Evolutionary conservation across 2,329 filamentous ascomycete genomes (phyloP).

Genomic region (Venturia carpophila): DNA sequence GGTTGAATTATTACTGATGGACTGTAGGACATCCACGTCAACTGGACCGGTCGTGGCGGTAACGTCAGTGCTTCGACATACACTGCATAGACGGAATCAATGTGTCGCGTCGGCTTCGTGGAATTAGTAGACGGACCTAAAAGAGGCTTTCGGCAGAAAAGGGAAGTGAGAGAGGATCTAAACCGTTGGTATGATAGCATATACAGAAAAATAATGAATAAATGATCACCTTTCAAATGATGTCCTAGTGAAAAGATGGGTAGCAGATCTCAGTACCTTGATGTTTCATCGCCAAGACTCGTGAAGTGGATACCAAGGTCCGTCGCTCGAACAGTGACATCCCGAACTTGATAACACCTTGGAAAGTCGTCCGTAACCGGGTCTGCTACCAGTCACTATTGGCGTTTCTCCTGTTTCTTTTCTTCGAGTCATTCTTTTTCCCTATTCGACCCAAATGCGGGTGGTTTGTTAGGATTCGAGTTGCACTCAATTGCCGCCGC

Average conservation of each 20-base stretch:
- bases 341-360: neutral
- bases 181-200: neutral
- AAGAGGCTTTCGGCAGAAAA: neutral
- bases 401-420: constrained; percentile 6
- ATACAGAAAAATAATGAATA: neutral
- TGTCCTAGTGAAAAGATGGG: neutral
- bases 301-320: neutral
- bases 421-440: constrained; percentile 11
- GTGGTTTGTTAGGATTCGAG: constrained; percentile 1
- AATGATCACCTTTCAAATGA: neutral
- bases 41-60: constrained; percentile 98
- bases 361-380: neutral
- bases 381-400: neutral
- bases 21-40: constrained; percentile 82
- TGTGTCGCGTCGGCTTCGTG: neutral
- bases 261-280: neutral
- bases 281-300: neutral
- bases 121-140: neutral
- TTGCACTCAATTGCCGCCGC: constrained; percentile 12
- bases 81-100: constrained; percentile 61
- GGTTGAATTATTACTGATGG: neutral
- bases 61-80: constrained; percentile 97
- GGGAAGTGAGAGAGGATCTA: neutral
- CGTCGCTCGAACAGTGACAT: neutral
- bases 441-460: neutral